Percentiles rank a stretch among this genome's conserved stretches.
phyloP scores from a whole-genome alignment of 2,329 filamentous ascomycete genomes.

The Xylaria sp. region DNA sequence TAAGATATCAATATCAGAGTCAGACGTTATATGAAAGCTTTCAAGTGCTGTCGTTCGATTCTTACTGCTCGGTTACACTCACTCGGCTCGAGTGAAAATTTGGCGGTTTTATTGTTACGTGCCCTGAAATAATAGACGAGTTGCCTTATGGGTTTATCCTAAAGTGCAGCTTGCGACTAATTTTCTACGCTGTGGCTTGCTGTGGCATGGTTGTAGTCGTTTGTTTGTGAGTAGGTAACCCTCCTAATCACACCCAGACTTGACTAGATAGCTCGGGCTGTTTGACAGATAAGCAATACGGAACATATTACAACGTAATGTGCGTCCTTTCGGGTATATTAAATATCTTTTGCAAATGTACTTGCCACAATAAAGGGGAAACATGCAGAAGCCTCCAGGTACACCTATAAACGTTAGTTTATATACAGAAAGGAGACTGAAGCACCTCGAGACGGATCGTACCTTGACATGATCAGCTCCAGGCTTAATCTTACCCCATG shows the following conservation, averaged over 20 bases:
- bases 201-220: not conserved
- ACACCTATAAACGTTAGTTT: constrained; percentile 59
- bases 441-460: constrained; percentile 20
- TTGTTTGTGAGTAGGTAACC: not conserved
- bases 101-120: not conserved
- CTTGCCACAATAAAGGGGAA: constrained; percentile 75
- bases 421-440: constrained; percentile 28
- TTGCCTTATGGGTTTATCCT: not conserved
- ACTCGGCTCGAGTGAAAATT: not conserved
- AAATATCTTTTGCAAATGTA: constrained; percentile 69
- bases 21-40: not conserved
- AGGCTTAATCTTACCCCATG: constrained; percentile 97
- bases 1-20: not conserved
- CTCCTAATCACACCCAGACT: not conserved
- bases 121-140: not conserved
- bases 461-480: constrained; percentile 92
- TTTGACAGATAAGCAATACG: not conserved
- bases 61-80: not conserved
- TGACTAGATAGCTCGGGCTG: not conserved
- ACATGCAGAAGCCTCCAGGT: constrained; percentile 71
- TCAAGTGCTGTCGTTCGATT: not conserved
- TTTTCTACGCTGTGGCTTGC: not conserved
- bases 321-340: not conserved
- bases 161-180: no score
- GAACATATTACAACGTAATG: not conserved